Base-by-base conservation (phyloP, 768 basidiomycete genomes). In the Postia placenta region DNA sequence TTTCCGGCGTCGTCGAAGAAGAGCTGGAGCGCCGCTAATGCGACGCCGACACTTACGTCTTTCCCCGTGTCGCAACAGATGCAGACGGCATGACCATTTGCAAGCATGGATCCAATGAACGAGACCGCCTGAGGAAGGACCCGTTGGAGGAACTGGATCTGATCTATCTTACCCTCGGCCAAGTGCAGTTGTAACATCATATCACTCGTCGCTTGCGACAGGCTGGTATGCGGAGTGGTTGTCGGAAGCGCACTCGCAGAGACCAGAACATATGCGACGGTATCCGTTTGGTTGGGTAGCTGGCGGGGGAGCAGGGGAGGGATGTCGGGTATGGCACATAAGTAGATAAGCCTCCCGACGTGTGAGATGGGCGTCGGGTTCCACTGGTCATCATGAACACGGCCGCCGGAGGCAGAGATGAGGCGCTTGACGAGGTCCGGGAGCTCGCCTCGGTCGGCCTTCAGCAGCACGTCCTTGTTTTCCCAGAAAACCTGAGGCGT, bases 401-500 rank as follows among this genome's bases (percentile, higher is more conserved):
- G 37, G 11, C 35, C 2, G 5, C 46, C 48, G 22, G 36, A 51
- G 1, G 43, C 17, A 2, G 50, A 15, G 6, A 66, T 58, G 17
- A 68, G 39, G 2, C 43, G 47, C 2, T 37, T 20, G 24, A 85
- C 74, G 4, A 83, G 40, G 3, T 58, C 60, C 2, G 75, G 70
- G 3, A 94, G 71, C 1, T 76, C 71, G 0, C 72, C 63, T 20
- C 85, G 72, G 5, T 64, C 58, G 0, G 75, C 63, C 0, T 57
- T 26, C 14, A 92, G 64, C 5, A 95, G 66, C 6, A 55, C 57
- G 2, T 66, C 59, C 24, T 69, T 69, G 56, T 90, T 63, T 23
- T 50, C 54, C 87, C 92, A 94, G 63, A 87, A 95, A 12, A 83
- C 45, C 2, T 61, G 54, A 0, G 93, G 86, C 1, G 82, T 89